Evolutionary conservation across 1,139 yeast species (phyloP).

Genomic region (Pichia sp.): DNA sequence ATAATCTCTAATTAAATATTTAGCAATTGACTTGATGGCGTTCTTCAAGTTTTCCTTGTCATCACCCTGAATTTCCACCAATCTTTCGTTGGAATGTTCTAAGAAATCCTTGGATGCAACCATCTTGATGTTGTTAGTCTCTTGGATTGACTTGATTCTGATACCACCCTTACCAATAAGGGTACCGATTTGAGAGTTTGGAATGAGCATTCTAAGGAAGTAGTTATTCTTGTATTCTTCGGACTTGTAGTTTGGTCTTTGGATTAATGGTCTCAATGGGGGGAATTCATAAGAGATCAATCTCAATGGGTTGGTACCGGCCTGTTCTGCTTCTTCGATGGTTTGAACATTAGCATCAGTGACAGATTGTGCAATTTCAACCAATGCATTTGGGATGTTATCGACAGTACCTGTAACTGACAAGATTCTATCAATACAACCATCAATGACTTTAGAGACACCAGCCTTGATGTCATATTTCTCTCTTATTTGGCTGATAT

Average conservation of each 20-base stretch:
- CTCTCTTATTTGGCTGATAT: slow-evolving; percentile 71
- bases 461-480: slow-evolving; percentile 83
- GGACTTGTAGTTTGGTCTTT: slow-evolving; percentile 43
- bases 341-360: slow-evolving; percentile 29
- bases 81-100: slow-evolving; percentile 79
- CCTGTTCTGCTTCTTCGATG: slow-evolving; percentile 15
- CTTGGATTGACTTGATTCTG: slow-evolving; percentile 77
- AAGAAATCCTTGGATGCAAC: slow-evolving; percentile 83
- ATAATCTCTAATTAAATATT: slow-evolving; percentile 71
- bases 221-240: slow-evolving; percentile 35
- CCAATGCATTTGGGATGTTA: slow-evolving; percentile 65
- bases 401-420: slow-evolving; percentile 78
- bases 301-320: slow-evolving; percentile 23
- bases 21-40: slow-evolving; percentile 56
- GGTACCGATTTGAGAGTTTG: slow-evolving; percentile 87
- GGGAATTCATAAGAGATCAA: slow-evolving; percentile 42
- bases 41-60: slow-evolving; percentile 50
- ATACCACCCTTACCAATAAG: slow-evolving; percentile 82
- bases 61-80: slow-evolving; percentile 83
- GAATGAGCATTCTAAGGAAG: slow-evolving; percentile 64
- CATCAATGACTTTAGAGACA: slow-evolving; percentile 73
- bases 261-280: slow-evolving; percentile 56
- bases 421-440: slow-evolving; percentile 78
- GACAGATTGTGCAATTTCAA: slow-evolving; percentile 64
- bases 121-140: slow-evolving; percentile 63